Evolutionary conservation across 257 asterid species (phyloP).

Genomic region (Gentiana dahurica): DNA sequence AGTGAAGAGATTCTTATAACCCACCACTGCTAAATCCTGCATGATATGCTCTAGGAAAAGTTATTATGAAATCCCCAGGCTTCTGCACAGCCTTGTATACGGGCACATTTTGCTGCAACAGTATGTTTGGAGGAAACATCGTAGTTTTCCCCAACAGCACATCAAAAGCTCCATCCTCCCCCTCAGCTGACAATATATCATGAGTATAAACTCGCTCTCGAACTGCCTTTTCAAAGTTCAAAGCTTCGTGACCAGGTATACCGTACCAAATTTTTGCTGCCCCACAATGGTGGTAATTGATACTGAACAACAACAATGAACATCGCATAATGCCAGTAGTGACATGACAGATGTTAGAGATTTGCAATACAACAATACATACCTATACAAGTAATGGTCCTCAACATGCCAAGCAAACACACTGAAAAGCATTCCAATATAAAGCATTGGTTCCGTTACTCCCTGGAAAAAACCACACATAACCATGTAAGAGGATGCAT

Average conservation of each 20-base stretch:
- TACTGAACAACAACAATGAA: conserved; percentile 30
- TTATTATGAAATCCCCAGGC: conserved; percentile 86
- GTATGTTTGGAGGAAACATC: conserved; percentile 79
- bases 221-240: conserved; percentile 76
- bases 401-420: conserved; percentile 99
- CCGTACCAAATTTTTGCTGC: conserved; percentile 99
- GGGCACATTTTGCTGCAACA: conserved; percentile 69
- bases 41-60: conserved; percentile 97
- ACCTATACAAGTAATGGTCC: conserved; percentile 97
- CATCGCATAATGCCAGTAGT: not conserved
- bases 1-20: conserved; percentile 2
- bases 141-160: conserved; percentile 93
- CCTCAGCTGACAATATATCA: conserved; percentile 66
- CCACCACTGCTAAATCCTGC: conserved; percentile 99
- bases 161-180: conserved; percentile 97
- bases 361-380: conserved; percentile 3
- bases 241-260: conserved; percentile 89
- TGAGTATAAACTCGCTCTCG: conserved; percentile 62
- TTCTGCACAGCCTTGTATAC: conserved; percentile 92
- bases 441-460: conserved; percentile 98
- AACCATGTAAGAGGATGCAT: conserved; percentile 8
- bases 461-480: conserved; percentile 46
- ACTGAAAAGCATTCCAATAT: conserved; percentile 96
- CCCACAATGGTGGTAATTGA: conserved; percentile 96
- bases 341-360: not conserved